Evolutionary conservation across 306 rosid species (phyloP).

Genomic region (Benincasa hispida): DNA sequence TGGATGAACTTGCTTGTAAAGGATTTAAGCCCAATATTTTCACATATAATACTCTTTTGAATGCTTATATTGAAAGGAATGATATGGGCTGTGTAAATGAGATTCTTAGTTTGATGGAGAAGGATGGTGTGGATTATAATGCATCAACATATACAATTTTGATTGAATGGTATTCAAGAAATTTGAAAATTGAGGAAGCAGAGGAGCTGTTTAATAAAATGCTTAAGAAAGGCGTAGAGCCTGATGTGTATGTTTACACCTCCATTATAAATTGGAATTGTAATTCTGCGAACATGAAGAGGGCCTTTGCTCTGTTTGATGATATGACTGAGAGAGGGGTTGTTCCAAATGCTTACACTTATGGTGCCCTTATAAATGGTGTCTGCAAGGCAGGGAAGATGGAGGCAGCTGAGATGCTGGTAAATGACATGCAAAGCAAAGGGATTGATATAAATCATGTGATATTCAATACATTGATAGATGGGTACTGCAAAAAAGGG

Average conservation of each 20-base stretch:
- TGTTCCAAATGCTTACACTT: constrained; percentile 45
- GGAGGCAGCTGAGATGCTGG: constrained; percentile 54
- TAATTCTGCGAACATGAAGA: constrained; percentile 42
- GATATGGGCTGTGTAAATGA: constrained; percentile 31
- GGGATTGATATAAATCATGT: constrained; percentile 40
- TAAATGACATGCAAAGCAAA: constrained; percentile 53
- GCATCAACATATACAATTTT: constrained; percentile 38
- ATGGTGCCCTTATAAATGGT: constrained; percentile 53
- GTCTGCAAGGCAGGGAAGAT: constrained; percentile 59
- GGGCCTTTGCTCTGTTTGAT: constrained; percentile 58
- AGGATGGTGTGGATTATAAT: constrained; percentile 26
- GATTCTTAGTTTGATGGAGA: constrained; percentile 46
- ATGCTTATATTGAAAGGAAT: constrained; percentile 36
- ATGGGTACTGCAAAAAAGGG: constrained; percentile 65
- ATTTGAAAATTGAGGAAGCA: constrained; percentile 35
- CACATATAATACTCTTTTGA: constrained; percentile 52
- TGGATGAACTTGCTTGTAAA: constrained; percentile 33
- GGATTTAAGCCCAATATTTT: constrained; percentile 37
- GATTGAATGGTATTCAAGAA: constrained; percentile 43
- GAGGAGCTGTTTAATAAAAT: constrained; percentile 51
- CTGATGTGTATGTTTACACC: constrained; percentile 55
- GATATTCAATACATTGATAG: constrained; percentile 48
- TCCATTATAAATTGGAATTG: constrained; percentile 57
- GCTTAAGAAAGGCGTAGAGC: constrained; percentile 28
- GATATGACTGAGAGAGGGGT: constrained; percentile 42